Percentiles rank a stretch among this genome's conserved stretches.
Conservation (phyloP, 2,329 filamentous ascomycete genomes). For the Cladophialophora psammophila region DNA sequence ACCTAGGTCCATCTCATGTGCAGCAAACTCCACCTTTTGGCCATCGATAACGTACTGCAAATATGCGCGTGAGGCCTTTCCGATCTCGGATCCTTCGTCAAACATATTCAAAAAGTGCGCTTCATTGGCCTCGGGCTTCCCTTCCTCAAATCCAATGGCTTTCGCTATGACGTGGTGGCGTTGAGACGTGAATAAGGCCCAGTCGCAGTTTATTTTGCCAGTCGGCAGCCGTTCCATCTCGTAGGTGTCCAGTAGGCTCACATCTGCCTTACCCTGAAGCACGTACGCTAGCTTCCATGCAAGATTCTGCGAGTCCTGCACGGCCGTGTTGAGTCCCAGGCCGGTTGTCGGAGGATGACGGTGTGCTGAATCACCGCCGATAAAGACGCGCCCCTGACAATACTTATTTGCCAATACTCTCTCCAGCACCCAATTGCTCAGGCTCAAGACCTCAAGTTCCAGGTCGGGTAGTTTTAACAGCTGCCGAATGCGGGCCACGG, state of each 20-base stretch:
- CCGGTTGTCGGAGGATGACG: slow-evolving; percentile 17
- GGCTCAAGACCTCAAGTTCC: neutral
- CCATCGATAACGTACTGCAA: no score
- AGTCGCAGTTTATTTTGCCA: slow-evolving; percentile 10
- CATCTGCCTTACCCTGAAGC: slow-evolving; percentile 24
- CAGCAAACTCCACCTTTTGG: no score
- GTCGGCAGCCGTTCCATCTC: slow-evolving; percentile 48
- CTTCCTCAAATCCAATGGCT: neutral
- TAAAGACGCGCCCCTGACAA: slow-evolving; percentile 43
- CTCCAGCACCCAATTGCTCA: slow-evolving; percentile 15
- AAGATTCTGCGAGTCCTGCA: slow-evolving; percentile 51
- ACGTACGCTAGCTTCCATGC: slow-evolving; percentile 39
- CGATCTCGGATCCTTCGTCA: no score
- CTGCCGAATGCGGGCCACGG: slow-evolving; percentile 39
- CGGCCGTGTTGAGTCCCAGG: slow-evolving; percentile 17
- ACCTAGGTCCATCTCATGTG: slow-evolving; percentile 4
- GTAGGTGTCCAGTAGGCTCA: slow-evolving; percentile 42
- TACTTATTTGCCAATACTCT: slow-evolving; percentile 3
- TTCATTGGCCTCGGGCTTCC: no score
- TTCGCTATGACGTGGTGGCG: neutral
- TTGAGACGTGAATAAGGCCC: slow-evolving; percentile 17
- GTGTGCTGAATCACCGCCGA: slow-evolving; percentile 35
- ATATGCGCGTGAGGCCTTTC: no score
- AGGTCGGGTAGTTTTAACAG: slow-evolving; percentile 25
- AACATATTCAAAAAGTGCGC: no score